Evolutionary conservation across 176 grass and related monocot species (phyloP), one percentile per base, ranked within the genome.

Genomic region (Melocanna baccifera): DNA sequence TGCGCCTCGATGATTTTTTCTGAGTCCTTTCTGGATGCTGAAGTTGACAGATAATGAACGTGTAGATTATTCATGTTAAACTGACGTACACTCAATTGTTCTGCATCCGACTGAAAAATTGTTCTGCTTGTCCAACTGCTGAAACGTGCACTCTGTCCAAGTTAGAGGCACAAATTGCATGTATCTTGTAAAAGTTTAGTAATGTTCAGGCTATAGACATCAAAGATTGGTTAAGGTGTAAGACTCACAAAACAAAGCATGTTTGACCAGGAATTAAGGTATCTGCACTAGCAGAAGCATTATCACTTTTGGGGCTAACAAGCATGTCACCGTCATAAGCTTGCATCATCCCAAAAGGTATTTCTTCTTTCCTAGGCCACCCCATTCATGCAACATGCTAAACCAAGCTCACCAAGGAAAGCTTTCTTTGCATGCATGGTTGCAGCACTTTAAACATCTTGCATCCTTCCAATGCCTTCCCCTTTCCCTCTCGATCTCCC

Each of bases 351-450:
- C 62, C 58, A 83, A 53, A 92, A 92, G 92, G 94, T 69, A 94
- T 94, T 91, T 88, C 95, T 94, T 97, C 73, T 62, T 80, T 26
- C 26, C 79, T 45, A 94, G 94, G 94, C 70, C 77, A 94, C 59
- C 87, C 72, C 88, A 57, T 87, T 29, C 62, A 76, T 46, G 86
- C 40, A 89, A 96, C 78, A 94, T 92, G 62, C 92, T 86, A 92
- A 92, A 91, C 90, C 88, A 87, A 86, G 48, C 18, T 80, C 88
- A 40, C 45, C 81, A 90, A 85, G 73, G 78, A 76, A 89, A 74
- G 69, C 51, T 92, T 88, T 30, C 28, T 37, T 57, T 74, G 20
- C 59, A 84, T 82, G 36, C 18, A 46, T 62, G 23, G 23, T 16
- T 43, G 29, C 62, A 37, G 18, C 59, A 81, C 64, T 91, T 92